Evolutionary conservation across 495 filamentous ascomycete species (phyloP).

Genomic region (Neurospora tetrasperma): DNA sequence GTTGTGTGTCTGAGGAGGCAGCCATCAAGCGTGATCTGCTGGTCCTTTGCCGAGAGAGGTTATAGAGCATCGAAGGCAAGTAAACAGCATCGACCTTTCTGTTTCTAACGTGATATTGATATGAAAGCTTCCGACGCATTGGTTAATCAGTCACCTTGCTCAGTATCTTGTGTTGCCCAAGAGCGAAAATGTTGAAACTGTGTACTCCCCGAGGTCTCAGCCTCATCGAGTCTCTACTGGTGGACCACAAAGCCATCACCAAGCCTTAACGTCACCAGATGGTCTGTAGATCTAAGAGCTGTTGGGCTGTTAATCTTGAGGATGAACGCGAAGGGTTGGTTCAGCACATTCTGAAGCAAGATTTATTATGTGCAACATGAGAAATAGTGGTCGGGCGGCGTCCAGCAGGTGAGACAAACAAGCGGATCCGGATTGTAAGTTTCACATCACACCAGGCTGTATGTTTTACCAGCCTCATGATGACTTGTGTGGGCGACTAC

Average conservation of each 20-base stretch:
- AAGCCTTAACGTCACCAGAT: background rate
- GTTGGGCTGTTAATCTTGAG: background rate
- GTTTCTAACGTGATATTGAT: background rate
- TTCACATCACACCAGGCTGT: background rate
- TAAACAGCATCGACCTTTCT: background rate
- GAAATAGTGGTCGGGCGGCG: background rate
- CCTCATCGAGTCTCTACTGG: background rate
- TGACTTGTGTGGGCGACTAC: background rate
- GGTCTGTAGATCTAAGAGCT: background rate
- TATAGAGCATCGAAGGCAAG: background rate
- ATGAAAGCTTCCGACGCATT: background rate
- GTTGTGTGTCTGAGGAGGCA: background rate
- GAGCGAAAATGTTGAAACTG: background rate
- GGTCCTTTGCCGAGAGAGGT: background rate
- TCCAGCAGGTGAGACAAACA: background rate
- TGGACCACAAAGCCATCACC: background rate
- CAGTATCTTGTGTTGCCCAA: too few species aligned
- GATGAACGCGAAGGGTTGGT: background rate
- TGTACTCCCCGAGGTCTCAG: background rate
- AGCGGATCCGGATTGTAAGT: background rate
- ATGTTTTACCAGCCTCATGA: background rate
- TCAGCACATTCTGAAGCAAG: background rate
- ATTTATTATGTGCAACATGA: background rate
- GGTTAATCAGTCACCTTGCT: background rate
- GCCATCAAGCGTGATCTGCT: background rate